Base-by-base conservation (phyloP, 495 filamentous ascomycete genomes). In the Lasiosphaeris hirsuta region DNA sequence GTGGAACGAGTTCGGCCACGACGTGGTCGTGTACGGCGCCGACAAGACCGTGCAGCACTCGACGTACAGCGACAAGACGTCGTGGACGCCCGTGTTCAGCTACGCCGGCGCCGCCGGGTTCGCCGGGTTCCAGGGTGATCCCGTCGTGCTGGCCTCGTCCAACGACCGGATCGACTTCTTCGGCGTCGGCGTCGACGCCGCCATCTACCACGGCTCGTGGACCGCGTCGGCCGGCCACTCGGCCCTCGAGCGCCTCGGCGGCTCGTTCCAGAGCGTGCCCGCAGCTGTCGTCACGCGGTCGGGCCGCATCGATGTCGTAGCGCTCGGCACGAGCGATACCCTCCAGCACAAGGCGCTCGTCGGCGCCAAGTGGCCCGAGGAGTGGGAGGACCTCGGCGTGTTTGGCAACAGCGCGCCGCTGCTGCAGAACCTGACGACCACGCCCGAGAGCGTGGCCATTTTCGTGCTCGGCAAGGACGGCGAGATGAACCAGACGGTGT, bases 311-410 rank as follows among this genome's bases (percentile, higher is more conserved):
- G 58, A 61, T 19, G 47, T 61, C 2, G 13, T 61, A 1, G 58
- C 52, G 38, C 45, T 61, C 7, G 53, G 58, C 8, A 43, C 13
- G 18, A 23, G 50, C 9, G 58, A 56, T 17, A 51, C 37, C 30
- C 30, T 61, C 11, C 10, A 44, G 46, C 58, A 61, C 38, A 23
- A 42, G 14, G 53, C 36, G 4, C 13, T 56, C 8, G 5, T 39
- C 1, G 42, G 35, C n/a, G 11, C 6, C 7, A 4, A 17, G 35
- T 56, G 52, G 47, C 17, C 17, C 9, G 19, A 18, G 3, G 47
- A 51, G 18, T 61, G 58, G 58, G 58, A 61, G 52, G 48, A 57
- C 43, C 41, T 61, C 6, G 53, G 47, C 23, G 54, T 54, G 4
- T 49, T 47, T 41, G 50, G 50, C 9, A 49, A 59, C 37, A 59